phyloP scores from a whole-genome alignment of 306 rosid species.

The Quercus variabilis region DNA sequence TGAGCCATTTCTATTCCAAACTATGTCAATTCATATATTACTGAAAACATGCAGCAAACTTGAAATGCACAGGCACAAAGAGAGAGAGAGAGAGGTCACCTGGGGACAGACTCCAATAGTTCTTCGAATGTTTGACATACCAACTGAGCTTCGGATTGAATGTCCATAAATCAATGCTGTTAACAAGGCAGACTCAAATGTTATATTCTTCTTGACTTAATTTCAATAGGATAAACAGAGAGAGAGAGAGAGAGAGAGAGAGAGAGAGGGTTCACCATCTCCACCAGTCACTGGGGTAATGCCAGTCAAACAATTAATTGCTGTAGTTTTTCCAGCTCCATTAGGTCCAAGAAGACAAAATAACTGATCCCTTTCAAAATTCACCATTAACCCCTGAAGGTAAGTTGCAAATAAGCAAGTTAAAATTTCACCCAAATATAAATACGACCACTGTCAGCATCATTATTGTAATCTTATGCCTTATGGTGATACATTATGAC shows the following conservation, averaged over 20 bases:
- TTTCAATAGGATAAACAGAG: slow-evolving; percentile 7
- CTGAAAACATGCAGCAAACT: slow-evolving; percentile 1
- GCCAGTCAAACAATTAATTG: slow-evolving; percentile 86
- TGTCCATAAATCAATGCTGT: slow-evolving; percentile 77
- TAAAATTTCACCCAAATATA: slow-evolving; percentile 3
- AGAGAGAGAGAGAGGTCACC: slow-evolving; percentile 41
- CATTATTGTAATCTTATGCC: background rate
- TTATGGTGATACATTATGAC: background rate
- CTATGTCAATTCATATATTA: background rate
- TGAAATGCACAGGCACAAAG: background rate
- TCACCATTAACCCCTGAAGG: slow-evolving; percentile 87
- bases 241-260: background rate
- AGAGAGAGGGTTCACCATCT: slow-evolving; percentile 53
- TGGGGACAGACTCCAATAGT: slow-evolving; percentile 89
- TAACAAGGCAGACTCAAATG: slow-evolving; percentile 15
- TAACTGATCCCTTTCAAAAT: slow-evolving; percentile 72
- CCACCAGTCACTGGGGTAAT: slow-evolving; percentile 78
- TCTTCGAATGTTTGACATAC: slow-evolving; percentile 76
- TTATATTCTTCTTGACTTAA: slow-evolving; percentile 10
- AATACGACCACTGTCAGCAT: background rate
- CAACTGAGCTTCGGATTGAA: slow-evolving; percentile 62
- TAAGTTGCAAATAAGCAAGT: slow-evolving; percentile 18
- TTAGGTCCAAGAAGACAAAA: slow-evolving; percentile 94
- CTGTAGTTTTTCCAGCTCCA: slow-evolving; percentile 94
- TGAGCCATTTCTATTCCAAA: slow-evolving; percentile 13